Conservation (phyloP, 164 flowering plant species). For the Litsea cubeba region DNA sequence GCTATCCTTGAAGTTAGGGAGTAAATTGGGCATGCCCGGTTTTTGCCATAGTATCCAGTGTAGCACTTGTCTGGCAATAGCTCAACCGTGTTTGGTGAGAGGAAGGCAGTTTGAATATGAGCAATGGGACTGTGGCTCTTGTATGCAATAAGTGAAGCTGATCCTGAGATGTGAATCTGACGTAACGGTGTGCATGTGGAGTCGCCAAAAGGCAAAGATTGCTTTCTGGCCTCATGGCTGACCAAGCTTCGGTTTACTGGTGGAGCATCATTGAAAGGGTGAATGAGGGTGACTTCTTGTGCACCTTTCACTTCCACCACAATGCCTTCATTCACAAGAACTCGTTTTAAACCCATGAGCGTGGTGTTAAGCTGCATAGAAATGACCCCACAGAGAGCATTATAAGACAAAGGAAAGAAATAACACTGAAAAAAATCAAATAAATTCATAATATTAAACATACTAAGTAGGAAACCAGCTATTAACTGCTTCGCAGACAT, state of each 20-base stretch:
- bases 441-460: too few species aligned
- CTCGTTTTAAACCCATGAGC: slow-evolving; percentile 42
- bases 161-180: slow-evolving; percentile 49
- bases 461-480: too few species aligned
- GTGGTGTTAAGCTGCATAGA: slow-evolving; percentile 43
- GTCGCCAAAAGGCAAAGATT: slow-evolving; percentile 24
- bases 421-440: too few species aligned
- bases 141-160: slow-evolving; percentile 53
- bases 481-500: too few species aligned
- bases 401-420: not conserved
- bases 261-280: slow-evolving; percentile 26
- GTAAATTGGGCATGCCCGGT: slow-evolving; percentile 24
- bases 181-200: slow-evolving; percentile 37
- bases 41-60: slow-evolving; percentile 18
- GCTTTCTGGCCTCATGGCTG: slow-evolving; percentile 13
- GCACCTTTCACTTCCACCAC: slow-evolving; percentile 47
- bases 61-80: slow-evolving; percentile 65
- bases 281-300: slow-evolving; percentile 39
- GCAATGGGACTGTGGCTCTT: slow-evolving; percentile 32
- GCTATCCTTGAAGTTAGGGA: slow-evolving; percentile 32
- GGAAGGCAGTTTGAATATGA: slow-evolving; percentile 27
- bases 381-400: not conserved
- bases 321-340: slow-evolving; percentile 73
- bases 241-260: slow-evolving; percentile 20
- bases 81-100: slow-evolving; percentile 34